Evolutionary conservation across 345 rosid species (phyloP), one percentile per base, ranked within the genome.

Genomic region (Schrenkiella parvula): DNA sequence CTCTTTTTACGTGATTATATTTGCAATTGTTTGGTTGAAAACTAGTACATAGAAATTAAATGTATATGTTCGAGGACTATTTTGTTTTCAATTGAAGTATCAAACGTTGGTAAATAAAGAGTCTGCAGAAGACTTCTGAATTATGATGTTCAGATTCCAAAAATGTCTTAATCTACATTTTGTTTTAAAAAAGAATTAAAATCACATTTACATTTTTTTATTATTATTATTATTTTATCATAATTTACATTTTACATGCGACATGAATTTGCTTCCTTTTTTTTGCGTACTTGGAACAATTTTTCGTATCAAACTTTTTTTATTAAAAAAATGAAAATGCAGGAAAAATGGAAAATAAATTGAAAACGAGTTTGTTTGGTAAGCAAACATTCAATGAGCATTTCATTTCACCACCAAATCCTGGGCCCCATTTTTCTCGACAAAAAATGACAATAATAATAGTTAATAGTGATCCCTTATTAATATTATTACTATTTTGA

Each of bases 331-430:
- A 23, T 0, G 8, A 29, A 3, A 34, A 34, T 22, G 25, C 8
- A 42, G 12, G 13, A 42, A 22, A 48, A 23, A 12, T 48, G 55
- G 29, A 51, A 68, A 61, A 43, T 18, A 42, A 19, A 62, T 9
- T 6, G 64, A 39, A 58, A 46, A 64, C 15, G 65, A 46, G 72
- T 74, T 41, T 67, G 79, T 76, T 76, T 63, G 79, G 79, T 76
- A 53, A 25, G 47, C 70, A 69, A 75, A 69, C 79, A 76, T 76
- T 76, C 51, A 76, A 69, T 76, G 68, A 26, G 66, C 71, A 62
- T 76, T 76, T 63, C 38, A 76, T 70, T 70, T 63, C 59, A 52
- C 43, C 32, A 70, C 79, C 71, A 55, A 66, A 69, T 35, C 38
- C 4, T 19, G 61, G 79, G 71, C 37, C 79, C 79, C 71, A 37